Evolutionary conservation across 1,284 basidiomycete species (phyloP).

Genomic region (Peniophora sp.): DNA sequence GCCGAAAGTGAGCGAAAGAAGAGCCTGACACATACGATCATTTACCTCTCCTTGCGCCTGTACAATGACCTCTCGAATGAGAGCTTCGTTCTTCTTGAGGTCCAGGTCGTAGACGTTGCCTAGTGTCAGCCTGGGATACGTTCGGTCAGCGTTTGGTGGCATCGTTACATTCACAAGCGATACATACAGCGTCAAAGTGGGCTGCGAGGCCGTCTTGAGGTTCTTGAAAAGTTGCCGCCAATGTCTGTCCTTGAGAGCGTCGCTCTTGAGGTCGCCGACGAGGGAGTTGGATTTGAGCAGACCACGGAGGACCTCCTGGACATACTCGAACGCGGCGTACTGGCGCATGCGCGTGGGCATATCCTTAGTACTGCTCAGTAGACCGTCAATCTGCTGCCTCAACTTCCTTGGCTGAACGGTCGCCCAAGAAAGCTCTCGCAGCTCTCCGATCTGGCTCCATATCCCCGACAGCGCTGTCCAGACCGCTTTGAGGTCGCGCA

Average conservation of each 20-base stretch:
- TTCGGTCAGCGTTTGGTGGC: neutral
- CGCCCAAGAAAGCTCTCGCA: constrained; percentile 86
- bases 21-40: neutral
- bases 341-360: constrained; percentile 99
- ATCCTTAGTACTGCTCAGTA: constrained; percentile 88
- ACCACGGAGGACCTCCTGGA: constrained; percentile 84
- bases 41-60: constrained; percentile 96
- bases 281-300: constrained; percentile 87
- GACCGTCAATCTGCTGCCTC: constrained; percentile 86
- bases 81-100: constrained; percentile 83
- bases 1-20: neutral
- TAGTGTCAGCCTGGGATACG: constrained; percentile 72
- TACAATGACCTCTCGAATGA: constrained; percentile 91
- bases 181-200: constrained; percentile 61
- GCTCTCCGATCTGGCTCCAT: constrained; percentile 88
- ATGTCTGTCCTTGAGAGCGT: constrained; percentile 95
- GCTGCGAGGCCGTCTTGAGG: constrained; percentile 61
- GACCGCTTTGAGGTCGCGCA: constrained; percentile 93
- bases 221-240: constrained; percentile 98
- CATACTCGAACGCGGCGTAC: constrained; percentile 97
- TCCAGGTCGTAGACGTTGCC: constrained; percentile 98
- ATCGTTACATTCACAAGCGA: neutral
- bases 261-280: constrained; percentile 91
- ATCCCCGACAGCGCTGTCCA: constrained; percentile 98
- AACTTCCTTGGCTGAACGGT: constrained; percentile 92